These are phyloP conservation scores for Cordyceps cicadae DNA, from an alignment of 2,329 filamentous ascomycete species.

Conservation along the genomic window DNA sequence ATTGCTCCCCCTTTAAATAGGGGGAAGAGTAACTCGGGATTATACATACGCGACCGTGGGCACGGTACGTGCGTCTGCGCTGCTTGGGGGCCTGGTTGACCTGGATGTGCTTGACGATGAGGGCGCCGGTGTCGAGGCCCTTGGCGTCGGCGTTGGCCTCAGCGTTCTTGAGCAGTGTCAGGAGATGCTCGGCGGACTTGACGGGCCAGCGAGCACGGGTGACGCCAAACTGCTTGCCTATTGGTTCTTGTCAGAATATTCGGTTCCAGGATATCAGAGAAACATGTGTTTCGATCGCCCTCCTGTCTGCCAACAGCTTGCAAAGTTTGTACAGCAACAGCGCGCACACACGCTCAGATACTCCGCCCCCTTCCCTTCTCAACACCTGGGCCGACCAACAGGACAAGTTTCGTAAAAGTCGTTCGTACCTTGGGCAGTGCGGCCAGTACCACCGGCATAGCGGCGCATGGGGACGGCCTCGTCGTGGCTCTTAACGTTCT, in stretches of 20 bases:
- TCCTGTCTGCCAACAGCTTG: background rate
- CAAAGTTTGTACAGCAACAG: background rate
- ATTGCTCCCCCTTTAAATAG: background rate
- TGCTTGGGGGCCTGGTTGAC: slow-evolving; percentile 99
- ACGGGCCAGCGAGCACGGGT: slow-evolving; percentile 96
- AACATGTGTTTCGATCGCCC: background rate
- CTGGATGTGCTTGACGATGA: slow-evolving; percentile 99
- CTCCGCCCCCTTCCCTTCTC: no score
- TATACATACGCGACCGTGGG: slow-evolving; percentile 93
- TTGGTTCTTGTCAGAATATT: slow-evolving; percentile 23
- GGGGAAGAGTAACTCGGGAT: background rate
- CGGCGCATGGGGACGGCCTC: slow-evolving; percentile 98
- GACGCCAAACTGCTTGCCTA: slow-evolving; percentile 98
- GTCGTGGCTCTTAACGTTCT: slow-evolving; percentile 95
- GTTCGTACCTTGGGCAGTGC: slow-evolving; percentile 91
- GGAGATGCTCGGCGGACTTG: slow-evolving; percentile 97
- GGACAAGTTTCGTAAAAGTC: background rate
- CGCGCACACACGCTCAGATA: no score
- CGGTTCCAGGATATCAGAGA: background rate
- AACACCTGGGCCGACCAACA: no score
- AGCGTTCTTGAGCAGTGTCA: slow-evolving; percentile 94
- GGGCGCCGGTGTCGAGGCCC: slow-evolving; percentile 93
- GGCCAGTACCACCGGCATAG: slow-evolving; percentile 92
- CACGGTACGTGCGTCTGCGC: slow-evolving; percentile 98
- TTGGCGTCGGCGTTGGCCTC: slow-evolving; percentile 96